Evolutionary conservation across 2,329 filamentous ascomycete species (phyloP), one percentile per base, ranked within the genome.

Genomic region (Fusarium pseudograminearum): DNA sequence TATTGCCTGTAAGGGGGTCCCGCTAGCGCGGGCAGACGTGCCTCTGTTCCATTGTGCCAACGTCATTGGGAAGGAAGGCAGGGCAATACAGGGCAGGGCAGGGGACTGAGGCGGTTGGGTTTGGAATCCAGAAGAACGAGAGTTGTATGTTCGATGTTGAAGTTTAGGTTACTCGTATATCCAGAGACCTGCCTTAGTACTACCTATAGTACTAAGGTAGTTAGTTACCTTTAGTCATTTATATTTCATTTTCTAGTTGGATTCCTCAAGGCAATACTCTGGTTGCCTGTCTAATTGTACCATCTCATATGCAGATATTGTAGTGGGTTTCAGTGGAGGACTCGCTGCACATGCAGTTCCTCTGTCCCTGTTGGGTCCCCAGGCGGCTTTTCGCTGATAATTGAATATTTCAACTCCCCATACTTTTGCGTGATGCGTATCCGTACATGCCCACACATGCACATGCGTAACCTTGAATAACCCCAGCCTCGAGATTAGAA

Each of bases 1-100:
- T 30, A 33, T 69, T 56, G 60, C 42, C 65, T 71, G 68, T 71
- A 71, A 71, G 69, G 69, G 61, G 68, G 68, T 38, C 30, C 36
- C 24, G 30, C 53, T 64, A 71, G 67, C 30, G 63, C 26, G 28
- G 28, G 63, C 36, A 50, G 47, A 15, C 33, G 22, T 34, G 30
- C 45, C 45, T 33, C 28, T 14, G 47, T 36, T 12, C 28, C 26
- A 31, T 20, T 20, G 20, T 18, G 16, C 45, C 45, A 53, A 50
- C 53, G 45, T 63, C 62, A 70, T 46, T 51, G 48, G 50, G 31
- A 67, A 63, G 45, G 48, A 47, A 40, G 24, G 48, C 33, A 40
- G 36, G 34, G 48, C 40, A 24, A 33, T 16, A 20, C 22, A 40
- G 10, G 26, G n/a, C 26, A 51, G n/a, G 48, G 33, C 22, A 28